Conservation (phyloP, 2,329 filamentous ascomycete genomes). For the Trichoderma atrobrunneum region DNA sequence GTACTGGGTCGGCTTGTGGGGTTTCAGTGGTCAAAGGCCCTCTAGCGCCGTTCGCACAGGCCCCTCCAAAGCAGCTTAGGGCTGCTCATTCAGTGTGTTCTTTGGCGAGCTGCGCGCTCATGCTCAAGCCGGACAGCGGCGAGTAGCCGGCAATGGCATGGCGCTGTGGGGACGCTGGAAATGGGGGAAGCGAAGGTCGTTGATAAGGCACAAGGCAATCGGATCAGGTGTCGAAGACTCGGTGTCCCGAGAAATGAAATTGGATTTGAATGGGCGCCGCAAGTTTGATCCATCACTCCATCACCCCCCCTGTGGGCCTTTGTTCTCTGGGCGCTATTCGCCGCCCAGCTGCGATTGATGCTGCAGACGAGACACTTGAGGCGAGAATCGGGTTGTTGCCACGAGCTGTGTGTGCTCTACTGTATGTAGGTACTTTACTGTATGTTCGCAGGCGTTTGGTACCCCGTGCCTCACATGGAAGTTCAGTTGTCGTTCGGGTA, state of each 20-base stretch:
- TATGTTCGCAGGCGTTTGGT: not conserved
- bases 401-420: not conserved
- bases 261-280: not conserved
- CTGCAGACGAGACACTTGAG: slow-evolving; percentile 14
- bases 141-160: slow-evolving; percentile 11
- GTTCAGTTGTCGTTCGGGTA: not conserved
- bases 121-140: slow-evolving; percentile 13
- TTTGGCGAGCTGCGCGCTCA: slow-evolving; percentile 7
- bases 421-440: not conserved
- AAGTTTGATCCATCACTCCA: not conserved
- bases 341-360: slow-evolving; percentile 9
- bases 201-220: slow-evolving; percentile 14
- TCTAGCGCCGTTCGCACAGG: not conserved
- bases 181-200: not conserved
- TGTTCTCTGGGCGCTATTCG: slow-evolving; percentile 10
- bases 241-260: not conserved
- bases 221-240: slow-evolving; percentile 7
- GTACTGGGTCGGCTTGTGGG: slow-evolving; percentile 6
- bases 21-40: not conserved
- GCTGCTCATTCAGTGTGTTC: not conserved
- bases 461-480: not conserved
- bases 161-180: slow-evolving; percentile 9
- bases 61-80: not conserved
- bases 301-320: not conserved
- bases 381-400: not conserved